Conservation (phyloP, 2,329 filamentous ascomycete genomes). For the Claviceps sorghi region DNA sequence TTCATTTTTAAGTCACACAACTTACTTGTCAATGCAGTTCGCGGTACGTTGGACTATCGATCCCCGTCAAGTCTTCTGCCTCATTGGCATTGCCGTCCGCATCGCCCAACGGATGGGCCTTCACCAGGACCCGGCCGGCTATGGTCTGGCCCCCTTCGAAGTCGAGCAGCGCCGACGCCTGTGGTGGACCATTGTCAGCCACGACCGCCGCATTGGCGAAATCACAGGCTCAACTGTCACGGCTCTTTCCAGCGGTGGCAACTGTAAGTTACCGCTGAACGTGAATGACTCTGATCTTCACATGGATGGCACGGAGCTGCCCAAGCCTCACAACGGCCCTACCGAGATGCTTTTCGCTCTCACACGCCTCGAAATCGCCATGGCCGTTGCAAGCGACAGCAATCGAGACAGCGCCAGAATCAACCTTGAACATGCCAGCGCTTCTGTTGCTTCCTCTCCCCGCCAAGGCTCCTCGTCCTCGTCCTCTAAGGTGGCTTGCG, state of each 20-base stretch:
- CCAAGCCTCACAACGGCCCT: background rate
- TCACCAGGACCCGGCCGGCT: background rate
- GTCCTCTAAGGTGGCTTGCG: background rate
- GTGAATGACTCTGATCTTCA: background rate
- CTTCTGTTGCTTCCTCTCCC: too few species aligned
- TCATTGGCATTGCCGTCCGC: background rate
- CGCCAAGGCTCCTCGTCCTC: too few species aligned
- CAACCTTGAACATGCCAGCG: background rate
- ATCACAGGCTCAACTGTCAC: background rate
- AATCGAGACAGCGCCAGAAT: background rate
- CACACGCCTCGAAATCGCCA: background rate
- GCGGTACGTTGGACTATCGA: background rate
- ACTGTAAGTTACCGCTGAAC: background rate
- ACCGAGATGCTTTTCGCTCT: background rate
- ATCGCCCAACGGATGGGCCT: background rate
- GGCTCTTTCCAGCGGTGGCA: background rate
- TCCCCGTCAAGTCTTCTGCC: background rate
- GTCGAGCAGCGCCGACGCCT: background rate
- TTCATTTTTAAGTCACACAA: background rate
- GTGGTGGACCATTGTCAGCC: background rate
- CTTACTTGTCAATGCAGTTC: background rate
- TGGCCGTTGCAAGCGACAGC: background rate
- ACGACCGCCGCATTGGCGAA: background rate
- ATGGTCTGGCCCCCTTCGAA: background rate
- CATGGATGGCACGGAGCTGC: background rate